These are phyloP conservation scores for Martensiomyces pterosporus DNA, from an alignment of 192 early-diverging fungal species.

Conservation along the genomic window DNA sequence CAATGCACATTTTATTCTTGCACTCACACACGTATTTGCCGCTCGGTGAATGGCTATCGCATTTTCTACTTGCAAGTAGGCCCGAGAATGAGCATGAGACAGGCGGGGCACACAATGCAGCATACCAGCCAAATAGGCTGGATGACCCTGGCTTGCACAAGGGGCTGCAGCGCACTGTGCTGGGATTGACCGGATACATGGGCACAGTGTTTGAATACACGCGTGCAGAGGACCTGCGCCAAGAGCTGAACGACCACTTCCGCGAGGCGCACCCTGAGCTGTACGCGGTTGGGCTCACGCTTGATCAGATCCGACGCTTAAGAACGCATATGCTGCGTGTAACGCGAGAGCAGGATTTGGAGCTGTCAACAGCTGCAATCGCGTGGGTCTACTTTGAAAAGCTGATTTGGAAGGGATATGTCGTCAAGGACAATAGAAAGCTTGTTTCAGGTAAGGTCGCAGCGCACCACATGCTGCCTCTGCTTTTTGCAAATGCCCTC, in stretches of 20 bases:
- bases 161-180: slow-evolving; percentile 71
- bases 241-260: slow-evolving; percentile 86
- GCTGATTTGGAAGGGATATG: slow-evolving; percentile 73
- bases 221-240: slow-evolving; percentile 75
- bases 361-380: slow-evolving; percentile 83
- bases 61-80: not conserved
- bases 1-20: too few species aligned
- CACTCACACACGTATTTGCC: too few species aligned
- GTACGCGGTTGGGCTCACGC: slow-evolving; percentile 66
- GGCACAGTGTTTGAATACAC: slow-evolving; percentile 80
- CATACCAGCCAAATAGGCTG: slow-evolving; percentile 79
- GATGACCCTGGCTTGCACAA: slow-evolving; percentile 85
- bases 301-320: slow-evolving; percentile 83
- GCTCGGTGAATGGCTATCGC: too few species aligned
- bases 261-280: slow-evolving; percentile 76
- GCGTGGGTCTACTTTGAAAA: slow-evolving; percentile 97
- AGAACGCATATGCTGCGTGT: slow-evolving; percentile 72
- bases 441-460: slow-evolving; percentile 48
- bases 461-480: too few species aligned
- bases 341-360: slow-evolving; percentile 67
- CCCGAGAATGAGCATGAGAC: slow-evolving; percentile 16
- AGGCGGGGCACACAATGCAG: not conserved
- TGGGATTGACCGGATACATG: slow-evolving; percentile 79
- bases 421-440: slow-evolving; percentile 68
- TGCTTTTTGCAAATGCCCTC: too few species aligned